Conservation (phyloP, 1,139 yeast genomes). For the Hanseniaspora uvarum region DNA sequence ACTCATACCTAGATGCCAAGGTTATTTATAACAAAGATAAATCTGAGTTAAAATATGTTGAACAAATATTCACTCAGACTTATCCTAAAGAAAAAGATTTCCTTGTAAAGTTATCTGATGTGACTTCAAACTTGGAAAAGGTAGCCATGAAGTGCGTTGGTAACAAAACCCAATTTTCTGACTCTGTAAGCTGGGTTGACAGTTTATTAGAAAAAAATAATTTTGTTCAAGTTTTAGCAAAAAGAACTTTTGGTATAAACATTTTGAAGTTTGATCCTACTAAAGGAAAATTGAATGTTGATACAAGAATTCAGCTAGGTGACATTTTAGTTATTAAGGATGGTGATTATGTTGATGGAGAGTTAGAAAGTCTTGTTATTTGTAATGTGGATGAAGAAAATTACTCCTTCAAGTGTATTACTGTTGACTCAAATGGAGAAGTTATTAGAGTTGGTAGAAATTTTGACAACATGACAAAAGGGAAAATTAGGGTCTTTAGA, state of each 20-base stretch:
- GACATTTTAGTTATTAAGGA: constrained; percentile 68
- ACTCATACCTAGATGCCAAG: constrained; percentile 50
- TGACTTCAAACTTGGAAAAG: neutral
- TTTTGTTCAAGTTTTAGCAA: constrained; percentile 50
- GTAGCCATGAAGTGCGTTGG: constrained; percentile 1
- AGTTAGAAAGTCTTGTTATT: constrained; percentile 42
- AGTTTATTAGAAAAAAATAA: neutral
- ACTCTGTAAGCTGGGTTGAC: constrained; percentile 6
- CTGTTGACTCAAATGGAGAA: constrained; percentile 44
- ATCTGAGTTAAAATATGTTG: neutral
- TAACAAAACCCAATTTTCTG: neutral
- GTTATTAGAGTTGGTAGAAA: constrained; percentile 55
- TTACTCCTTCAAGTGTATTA: constrained; percentile 67
- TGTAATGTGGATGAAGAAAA: constrained; percentile 66
- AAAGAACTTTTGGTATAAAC: constrained; percentile 61
- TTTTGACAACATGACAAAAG: constrained; percentile 62
- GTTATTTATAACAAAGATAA: constrained; percentile 40
- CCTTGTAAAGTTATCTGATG: neutral
- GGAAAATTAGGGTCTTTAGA: constrained; percentile 71
- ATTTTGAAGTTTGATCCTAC: constrained; percentile 41
- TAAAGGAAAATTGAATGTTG: constrained; percentile 38
- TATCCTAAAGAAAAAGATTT: neutral
- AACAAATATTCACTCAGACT: neutral
- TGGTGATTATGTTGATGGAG: constrained; percentile 55
- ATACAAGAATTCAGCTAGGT: constrained; percentile 55